These are phyloP conservation scores for Magnolia changhungtana DNA, from an alignment of 164 flowering plant species.

Conservation along the genomic window DNA sequence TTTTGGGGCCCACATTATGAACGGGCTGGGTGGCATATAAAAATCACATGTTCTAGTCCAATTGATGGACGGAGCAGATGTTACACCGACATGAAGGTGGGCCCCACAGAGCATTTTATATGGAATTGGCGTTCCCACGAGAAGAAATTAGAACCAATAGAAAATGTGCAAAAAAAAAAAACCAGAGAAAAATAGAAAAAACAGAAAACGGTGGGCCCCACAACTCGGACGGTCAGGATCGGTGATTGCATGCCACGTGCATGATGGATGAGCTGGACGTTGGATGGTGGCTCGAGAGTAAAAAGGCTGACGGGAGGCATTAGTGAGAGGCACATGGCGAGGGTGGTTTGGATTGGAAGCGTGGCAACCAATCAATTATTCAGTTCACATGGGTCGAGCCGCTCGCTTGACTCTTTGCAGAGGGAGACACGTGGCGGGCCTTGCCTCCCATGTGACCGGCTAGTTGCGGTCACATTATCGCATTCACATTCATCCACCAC, in stretches of 20 bases:
- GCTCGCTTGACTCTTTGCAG: not conserved
- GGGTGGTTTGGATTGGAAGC: not conserved
- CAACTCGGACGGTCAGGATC: not conserved
- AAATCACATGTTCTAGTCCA: too few relatives aligned
- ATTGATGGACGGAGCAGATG: too few relatives aligned
- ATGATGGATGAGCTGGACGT: not conserved
- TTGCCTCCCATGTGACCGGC: constrained; percentile 7
- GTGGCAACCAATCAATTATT: constrained; percentile 9
- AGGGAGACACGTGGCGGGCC: not conserved
- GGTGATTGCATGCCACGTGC: not conserved
- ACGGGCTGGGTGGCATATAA: too few relatives aligned
- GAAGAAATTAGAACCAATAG: too few relatives aligned
- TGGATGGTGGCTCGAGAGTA: not conserved
- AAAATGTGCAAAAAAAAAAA: too few relatives aligned
- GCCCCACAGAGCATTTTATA: too few relatives aligned
- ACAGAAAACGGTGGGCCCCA: not conserved
- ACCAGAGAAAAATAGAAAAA: too few relatives aligned
- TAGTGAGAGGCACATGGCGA: constrained; percentile 6
- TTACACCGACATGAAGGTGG: too few relatives aligned
- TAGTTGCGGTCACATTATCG: not conserved
- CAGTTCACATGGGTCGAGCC: constrained; percentile 7
- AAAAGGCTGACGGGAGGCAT: not conserved
- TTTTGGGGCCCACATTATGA: too few relatives aligned
- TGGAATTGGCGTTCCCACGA: too few relatives aligned
- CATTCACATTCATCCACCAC: not conserved